Evolutionary conservation across 2,329 filamentous ascomycete species (phyloP), one percentile per base, ranked within the genome.

Genomic region (Truncatella angustata): DNA sequence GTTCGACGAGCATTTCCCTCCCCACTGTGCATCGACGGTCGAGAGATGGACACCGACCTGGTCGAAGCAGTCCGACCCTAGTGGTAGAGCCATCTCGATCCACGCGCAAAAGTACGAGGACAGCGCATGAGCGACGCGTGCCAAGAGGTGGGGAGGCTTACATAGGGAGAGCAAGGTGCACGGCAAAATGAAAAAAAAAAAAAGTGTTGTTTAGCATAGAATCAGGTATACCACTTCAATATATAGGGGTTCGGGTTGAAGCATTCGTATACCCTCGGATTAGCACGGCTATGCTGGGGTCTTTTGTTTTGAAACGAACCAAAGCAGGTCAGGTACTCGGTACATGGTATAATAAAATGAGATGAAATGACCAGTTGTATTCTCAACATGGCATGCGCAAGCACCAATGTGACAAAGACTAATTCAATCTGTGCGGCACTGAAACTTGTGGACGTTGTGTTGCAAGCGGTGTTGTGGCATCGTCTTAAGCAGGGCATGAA

Each of bases 1-100:
- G 93, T 99, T 97, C 70, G 94, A 99, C 71, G 93, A 99, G 81
- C 93, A 95, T 74, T 99, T 97, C 83, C 94, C 94, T 43, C 82
- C 86, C 52, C 87, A 87, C 66, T 97, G 93, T 69, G 95, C 94
- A 7, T 86, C 84, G 54, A 99, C 94, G 6, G 94, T 99, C 50
- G 88, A 90, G 89, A 82, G 94, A 66, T 99, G 94, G 95, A 91
- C 90, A 52, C 94, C 94, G 24, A 99, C 90, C 34, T 99, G 94
- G 94, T 96, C 90, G 52, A 89, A 96, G 71, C 91, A 97, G 82
- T 90, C 85, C 23, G 94, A 99, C 72, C 94, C 94, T 55, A 96
- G 90, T 73, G 95, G 94, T 77, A 90, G 89, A 72, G 88, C 90
- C 56, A 92, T 94, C 67, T 67, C 85, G 51, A 89, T 80, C 43